Evolutionary conservation across 352 stramenopile genomes (phyloP).

Genomic region (Phytophthora podocarpi): DNA sequence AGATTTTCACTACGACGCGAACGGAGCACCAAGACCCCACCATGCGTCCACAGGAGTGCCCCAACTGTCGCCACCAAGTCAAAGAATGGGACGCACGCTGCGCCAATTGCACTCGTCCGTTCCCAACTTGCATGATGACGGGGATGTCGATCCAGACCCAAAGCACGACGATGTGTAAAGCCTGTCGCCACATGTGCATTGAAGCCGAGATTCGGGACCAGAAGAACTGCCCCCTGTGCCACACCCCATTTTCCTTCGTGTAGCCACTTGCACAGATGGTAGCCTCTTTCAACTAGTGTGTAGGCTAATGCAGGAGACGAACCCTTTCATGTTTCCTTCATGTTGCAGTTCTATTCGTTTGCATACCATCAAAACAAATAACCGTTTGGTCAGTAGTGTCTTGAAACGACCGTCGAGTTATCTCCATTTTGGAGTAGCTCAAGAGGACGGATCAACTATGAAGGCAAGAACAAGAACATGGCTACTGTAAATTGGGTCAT

Average conservation of each 20-base stretch:
- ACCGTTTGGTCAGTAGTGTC: conserved; percentile 7
- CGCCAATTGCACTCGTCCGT: conserved; percentile 71
- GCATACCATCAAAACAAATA: neutral
- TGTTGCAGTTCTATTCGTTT: conserved; percentile 7
- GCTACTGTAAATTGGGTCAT: neutral
- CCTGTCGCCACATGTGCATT: conserved; percentile 88
- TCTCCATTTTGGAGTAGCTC: conserved; percentile 18
- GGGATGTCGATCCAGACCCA: conserved; percentile 77
- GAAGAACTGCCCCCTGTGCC: conserved; percentile 91
- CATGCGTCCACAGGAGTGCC: conserved; percentile 79
- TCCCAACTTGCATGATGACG: conserved; percentile 83
- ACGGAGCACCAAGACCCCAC: conserved; percentile 73
- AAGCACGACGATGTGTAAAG: conserved; percentile 81
- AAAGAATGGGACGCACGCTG: conserved; percentile 90
- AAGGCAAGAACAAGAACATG: conserved; percentile 28
- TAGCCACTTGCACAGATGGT: conserved; percentile 1
- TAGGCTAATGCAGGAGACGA: conserved; percentile 3
- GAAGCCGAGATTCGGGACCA: conserved; percentile 83
- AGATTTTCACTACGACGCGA: conserved; percentile 85
- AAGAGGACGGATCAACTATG: conserved; percentile 21
- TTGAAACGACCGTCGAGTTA: conserved; percentile 35
- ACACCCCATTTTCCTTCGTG: conserved; percentile 51
- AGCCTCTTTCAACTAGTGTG: neutral
- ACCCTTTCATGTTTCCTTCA: conserved; percentile 2
- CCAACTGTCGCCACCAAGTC: conserved; percentile 78